A percentile compares a stretch with the other conserved stretches of the same genome.
These are phyloP conservation scores for Sclerotinia nivalis DNA, from an alignment of 2,329 filamentous ascomycete species.

Conservation along the genomic window DNA sequence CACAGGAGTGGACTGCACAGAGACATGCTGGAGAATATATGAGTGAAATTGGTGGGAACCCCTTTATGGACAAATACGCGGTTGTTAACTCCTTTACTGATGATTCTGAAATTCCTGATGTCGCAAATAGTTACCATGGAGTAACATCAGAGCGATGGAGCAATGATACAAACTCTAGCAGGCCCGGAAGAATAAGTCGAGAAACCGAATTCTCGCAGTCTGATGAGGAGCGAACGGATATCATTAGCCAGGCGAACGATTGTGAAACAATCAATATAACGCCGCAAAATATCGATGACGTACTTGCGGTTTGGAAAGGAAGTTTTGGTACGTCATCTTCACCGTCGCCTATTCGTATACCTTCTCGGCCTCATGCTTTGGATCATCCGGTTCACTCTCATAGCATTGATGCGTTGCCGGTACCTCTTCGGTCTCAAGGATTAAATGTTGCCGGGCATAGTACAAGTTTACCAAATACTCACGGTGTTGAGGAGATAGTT, in stretches of 20 bases:
- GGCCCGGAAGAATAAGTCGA: neutral
- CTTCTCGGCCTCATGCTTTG: neutral
- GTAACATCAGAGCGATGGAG: neutral
- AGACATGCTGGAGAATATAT: neutral
- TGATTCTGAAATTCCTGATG: neutral
- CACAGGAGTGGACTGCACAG: neutral
- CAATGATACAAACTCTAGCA: neutral
- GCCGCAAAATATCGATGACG: neutral
- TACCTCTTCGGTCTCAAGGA: neutral
- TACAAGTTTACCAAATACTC: neutral
- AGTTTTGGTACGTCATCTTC: neutral
- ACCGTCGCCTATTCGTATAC: neutral
- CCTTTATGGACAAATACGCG: neutral
- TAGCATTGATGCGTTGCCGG: neutral
- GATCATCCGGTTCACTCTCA: neutral
- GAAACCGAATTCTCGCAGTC: conserved; percentile 5
- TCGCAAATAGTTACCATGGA: neutral
- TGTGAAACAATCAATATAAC: neutral
- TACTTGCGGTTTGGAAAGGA: conserved; percentile 15
- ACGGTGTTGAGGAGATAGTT: too few species aligned
- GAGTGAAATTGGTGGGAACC: neutral
- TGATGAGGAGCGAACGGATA: neutral
- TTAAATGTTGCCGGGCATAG: neutral
- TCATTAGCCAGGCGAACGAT: neutral
- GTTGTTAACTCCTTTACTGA: neutral